These are phyloP conservation scores for Lactarius hengduanensis DNA, from an alignment of 768 basidiomycete species.

Conservation along the genomic window DNA sequence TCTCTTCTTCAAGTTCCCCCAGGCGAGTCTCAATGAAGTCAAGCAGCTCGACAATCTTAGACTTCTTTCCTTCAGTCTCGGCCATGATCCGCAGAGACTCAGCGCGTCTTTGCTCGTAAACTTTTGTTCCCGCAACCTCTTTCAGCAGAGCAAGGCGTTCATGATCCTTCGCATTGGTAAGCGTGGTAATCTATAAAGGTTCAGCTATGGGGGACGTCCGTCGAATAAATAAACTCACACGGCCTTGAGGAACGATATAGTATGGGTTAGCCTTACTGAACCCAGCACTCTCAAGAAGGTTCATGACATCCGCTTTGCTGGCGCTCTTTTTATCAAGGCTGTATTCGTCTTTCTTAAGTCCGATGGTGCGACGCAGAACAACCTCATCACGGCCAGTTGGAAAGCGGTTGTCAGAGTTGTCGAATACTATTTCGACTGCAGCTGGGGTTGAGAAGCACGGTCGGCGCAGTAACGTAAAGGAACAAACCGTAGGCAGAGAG, in stretches of 20 bases:
- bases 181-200: slow-evolving; percentile 75
- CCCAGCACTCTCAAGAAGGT: slow-evolving; percentile 91
- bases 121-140: slow-evolving; percentile 97
- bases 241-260: slow-evolving; percentile 97
- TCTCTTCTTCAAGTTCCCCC: slow-evolving; percentile 93
- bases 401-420: slow-evolving; percentile 92
- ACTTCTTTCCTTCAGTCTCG: slow-evolving; percentile 90
- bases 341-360: slow-evolving; percentile 98
- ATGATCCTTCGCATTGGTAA: slow-evolving; percentile 96
- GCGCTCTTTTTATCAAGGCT: slow-evolving; percentile 94
- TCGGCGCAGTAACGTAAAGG: not conserved
- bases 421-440: slow-evolving; percentile 89
- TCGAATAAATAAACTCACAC: slow-evolving; percentile 53
- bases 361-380: slow-evolving; percentile 89
- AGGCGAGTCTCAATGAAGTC: slow-evolving; percentile 90
- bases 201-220: not conserved
- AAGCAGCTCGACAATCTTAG: slow-evolving; percentile 87
- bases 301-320: slow-evolving; percentile 97
- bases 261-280: slow-evolving; percentile 99
- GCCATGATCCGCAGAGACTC: slow-evolving; percentile 97
- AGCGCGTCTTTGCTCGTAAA: slow-evolving; percentile 90
- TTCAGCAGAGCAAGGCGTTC: slow-evolving; percentile 94
- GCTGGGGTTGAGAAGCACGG: slow-evolving; percentile 13
- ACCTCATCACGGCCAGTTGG: slow-evolving; percentile 89
- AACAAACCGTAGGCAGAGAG: slow-evolving; percentile 85